Percentiles rank a stretch among this genome's conserved stretches.
These are phyloP conservation scores for Aureobasidium leucospermi DNA, from an alignment of 2,329 filamentous ascomycete species.

Conservation along the genomic window DNA sequence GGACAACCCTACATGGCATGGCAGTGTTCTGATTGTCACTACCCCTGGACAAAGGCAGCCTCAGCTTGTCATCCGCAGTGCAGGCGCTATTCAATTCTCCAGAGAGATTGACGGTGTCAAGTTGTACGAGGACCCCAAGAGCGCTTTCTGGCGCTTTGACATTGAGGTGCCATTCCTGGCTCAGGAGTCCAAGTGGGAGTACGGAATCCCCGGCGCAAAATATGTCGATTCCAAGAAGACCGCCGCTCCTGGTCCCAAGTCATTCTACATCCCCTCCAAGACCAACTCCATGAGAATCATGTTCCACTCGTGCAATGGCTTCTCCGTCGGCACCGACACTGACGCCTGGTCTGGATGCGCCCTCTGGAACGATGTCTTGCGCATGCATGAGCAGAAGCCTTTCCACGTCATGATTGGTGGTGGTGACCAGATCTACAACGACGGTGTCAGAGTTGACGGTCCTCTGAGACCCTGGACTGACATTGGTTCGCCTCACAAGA, in stretches of 20 bases:
- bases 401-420: conserved; percentile 75
- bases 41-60: conserved; percentile 59
- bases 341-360: conserved; percentile 53
- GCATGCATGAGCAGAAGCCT: conserved; percentile 51
- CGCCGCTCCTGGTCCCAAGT: conserved; percentile 29
- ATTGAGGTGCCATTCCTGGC: conserved; percentile 58
- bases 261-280: conserved; percentile 51
- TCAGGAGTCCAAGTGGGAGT: conserved; percentile 73
- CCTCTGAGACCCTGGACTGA: conserved; percentile 63
- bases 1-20: conserved; percentile 58
- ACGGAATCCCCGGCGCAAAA: conserved; percentile 60
- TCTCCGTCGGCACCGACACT: conserved; percentile 58
- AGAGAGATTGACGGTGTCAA: conserved; percentile 42
- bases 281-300: conserved; percentile 62
- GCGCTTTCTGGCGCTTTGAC: conserved; percentile 54
- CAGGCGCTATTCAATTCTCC: conserved; percentile 27
- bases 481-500: conserved; percentile 54
- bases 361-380: conserved; percentile 58
- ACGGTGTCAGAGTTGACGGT: conserved; percentile 74
- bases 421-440: conserved; percentile 77
- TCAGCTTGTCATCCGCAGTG: conserved; percentile 50
- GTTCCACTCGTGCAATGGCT: conserved; percentile 64
- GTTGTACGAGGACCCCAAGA: conserved; percentile 52
- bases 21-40: conserved; percentile 78
- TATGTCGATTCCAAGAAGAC: conserved; percentile 44